Base-by-base conservation (phyloP, 176 grass and related monocot species). In the Carex kokanica region DNA sequence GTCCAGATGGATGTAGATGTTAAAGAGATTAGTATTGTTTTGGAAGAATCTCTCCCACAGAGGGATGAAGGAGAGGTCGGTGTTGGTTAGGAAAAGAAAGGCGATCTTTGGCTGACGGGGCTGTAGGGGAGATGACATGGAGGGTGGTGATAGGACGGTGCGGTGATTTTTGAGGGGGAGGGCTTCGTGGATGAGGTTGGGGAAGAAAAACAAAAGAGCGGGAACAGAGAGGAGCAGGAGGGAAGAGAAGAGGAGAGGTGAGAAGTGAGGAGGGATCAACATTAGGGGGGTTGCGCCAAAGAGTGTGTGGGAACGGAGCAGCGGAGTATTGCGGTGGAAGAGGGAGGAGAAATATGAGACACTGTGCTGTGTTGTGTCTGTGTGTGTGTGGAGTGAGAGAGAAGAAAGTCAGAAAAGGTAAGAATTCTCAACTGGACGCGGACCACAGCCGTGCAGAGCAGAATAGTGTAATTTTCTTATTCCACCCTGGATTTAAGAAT, bases 41-140 rank as follows among this genome's bases (percentile, higher is more conserved):
- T 65, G 68, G 75, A 98, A 98, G 89, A 93, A 98, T 8, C 57
- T 80, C 78, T 91, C 92, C 95, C 95, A 98, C 4, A 98, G 86
- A 25, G 91, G 92, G 18, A 91, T 86, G 88, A 98, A 95, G 72
- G 78, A 82, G 85, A 98, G 89, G 81, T 94, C 89, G 6, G 92
- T 88, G 82, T 87, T 93, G 27, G 95, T 95, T 2, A 98, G 86
- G 86, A 98, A 98, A 17, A 98, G 27, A 68, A 98, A 95, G 5
- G 95, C 95, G 56, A 98, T 89, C 89, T 98, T 98, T 36, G 90
- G 87, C 27, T 75, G 51, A 3, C n/a, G 60, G 4, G 70, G 83
- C 82, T 11, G 92, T 58, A 15, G 90, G 85, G 2, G 90, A 88
- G 49, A 55, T 64, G 36, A 90, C 51, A 15, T 92, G 85, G 17